Conservation (phyloP, 2,329 filamentous ascomycete genomes). For the Myriangium duriaei region DNA sequence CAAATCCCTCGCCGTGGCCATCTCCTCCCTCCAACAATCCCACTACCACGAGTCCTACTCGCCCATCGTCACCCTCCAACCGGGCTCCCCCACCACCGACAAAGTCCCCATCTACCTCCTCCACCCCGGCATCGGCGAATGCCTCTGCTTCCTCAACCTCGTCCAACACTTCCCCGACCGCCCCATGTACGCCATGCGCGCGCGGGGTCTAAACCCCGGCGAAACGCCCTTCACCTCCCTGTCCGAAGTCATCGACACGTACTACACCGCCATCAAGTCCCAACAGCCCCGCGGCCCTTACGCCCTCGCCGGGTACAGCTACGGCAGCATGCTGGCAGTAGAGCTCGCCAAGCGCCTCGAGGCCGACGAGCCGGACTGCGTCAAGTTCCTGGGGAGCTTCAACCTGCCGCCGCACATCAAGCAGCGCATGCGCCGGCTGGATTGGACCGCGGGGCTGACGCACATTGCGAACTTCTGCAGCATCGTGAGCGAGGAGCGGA, state of each 20-base stretch:
- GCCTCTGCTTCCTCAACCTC: slow-evolving; percentile 28
- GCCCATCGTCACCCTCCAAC: slow-evolving; percentile 22
- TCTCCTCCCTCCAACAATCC: slow-evolving; percentile 12
- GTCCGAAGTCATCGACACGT: slow-evolving; percentile 29
- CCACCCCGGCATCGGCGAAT: slow-evolving; percentile 28
- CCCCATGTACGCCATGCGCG: slow-evolving; percentile 36
- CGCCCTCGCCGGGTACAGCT: slow-evolving; percentile 40
- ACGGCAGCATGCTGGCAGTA: slow-evolving; percentile 39
- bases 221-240: slow-evolving; percentile 30
- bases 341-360: slow-evolving; percentile 38
- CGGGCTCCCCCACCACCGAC: too few species aligned
- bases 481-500: slow-evolving; percentile 27
- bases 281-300: slow-evolving; percentile 40
- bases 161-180: slow-evolving; percentile 29
- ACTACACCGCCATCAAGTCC: slow-evolving; percentile 28
- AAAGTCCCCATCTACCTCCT: slow-evolving; percentile 25
- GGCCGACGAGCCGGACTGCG: too few species aligned
- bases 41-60: slow-evolving; percentile 16
- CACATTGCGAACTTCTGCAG: slow-evolving; percentile 31
- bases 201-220: slow-evolving; percentile 30
- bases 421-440: slow-evolving; percentile 27
- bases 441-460: slow-evolving; percentile 28
- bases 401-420: slow-evolving; percentile 41
- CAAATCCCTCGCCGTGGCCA: slow-evolving; percentile 13
- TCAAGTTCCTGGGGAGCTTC: slow-evolving; percentile 34